A percentile compares a stretch with the other conserved stretches of the same genome.
phyloP scores from a whole-genome alignment of 2,329 filamentous ascomycete genomes.

The Hirsutella rhossiliensis region DNA sequence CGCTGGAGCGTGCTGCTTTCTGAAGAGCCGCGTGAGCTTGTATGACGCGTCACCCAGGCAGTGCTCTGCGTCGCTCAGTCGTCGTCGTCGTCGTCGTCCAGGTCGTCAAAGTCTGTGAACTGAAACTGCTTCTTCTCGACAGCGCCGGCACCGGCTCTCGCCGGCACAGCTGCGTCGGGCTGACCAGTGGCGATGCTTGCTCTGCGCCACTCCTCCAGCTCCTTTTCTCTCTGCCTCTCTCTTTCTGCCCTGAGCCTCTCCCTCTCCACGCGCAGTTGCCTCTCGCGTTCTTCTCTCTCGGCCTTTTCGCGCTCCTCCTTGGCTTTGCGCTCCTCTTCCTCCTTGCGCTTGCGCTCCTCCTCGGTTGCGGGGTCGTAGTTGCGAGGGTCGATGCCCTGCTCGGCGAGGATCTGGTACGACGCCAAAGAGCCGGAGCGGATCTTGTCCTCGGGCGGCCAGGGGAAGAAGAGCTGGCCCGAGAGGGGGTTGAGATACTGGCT shows the following conservation, averaged over 20 bases:
- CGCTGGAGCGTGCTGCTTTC: too few relatives aligned
- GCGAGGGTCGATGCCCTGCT: constrained; percentile 49
- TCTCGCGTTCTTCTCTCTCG: constrained; percentile 34
- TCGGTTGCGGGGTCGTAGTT: constrained; percentile 46
- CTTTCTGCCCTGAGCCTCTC: constrained; percentile 27
- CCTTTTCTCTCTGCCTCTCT: constrained; percentile 28
- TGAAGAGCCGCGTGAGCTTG: too few relatives aligned
- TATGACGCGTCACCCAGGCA: too few relatives aligned
- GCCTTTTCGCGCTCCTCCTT: constrained; percentile 33
- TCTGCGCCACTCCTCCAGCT: constrained; percentile 28
- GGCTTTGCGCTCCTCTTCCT: constrained; percentile 35
- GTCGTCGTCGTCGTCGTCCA: constrained; percentile 31
- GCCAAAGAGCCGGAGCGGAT: constrained; percentile 60
- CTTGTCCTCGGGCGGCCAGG: constrained; percentile 63
- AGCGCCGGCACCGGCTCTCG: constrained; percentile 12
- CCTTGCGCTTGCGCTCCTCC: constrained; percentile 35
- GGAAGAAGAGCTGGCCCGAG: constrained; percentile 51
- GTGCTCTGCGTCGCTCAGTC: background rate
- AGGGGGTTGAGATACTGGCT: constrained; percentile 41
- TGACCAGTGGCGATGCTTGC: constrained; percentile 19
- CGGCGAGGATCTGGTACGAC: constrained; percentile 46
- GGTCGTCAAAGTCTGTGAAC: constrained; percentile 40
- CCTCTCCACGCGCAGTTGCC: constrained; percentile 24
- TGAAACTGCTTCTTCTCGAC: constrained; percentile 41
- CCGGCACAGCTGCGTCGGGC: constrained; percentile 12